Evolutionary conservation across 73 alveolate genomes (phyloP).

Genomic region (Uronychia binucleata): DNA sequence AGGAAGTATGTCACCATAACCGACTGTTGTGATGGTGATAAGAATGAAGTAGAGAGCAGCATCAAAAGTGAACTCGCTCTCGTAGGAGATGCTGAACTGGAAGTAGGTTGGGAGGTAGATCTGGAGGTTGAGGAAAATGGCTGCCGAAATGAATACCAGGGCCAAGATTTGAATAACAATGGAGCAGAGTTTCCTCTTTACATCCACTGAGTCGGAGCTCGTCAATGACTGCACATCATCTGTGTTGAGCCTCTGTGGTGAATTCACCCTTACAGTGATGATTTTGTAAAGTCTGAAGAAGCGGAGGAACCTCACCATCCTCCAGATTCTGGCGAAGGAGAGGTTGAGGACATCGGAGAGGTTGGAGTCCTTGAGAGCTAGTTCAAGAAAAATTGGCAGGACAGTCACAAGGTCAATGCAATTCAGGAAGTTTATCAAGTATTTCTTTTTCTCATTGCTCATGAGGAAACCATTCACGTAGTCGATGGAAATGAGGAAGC

Average conservation of each 20-base stretch:
- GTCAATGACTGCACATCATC: conserved; percentile 26
- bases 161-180: conserved; percentile 29
- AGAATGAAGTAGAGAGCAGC: conserved; percentile 56
- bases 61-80: conserved; percentile 53
- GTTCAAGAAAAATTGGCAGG: conserved; percentile 45
- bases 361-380: conserved; percentile 3
- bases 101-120: conserved; percentile 30
- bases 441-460: conserved; percentile 24
- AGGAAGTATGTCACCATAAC: conserved; percentile 70
- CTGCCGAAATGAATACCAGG: conserved; percentile 39
- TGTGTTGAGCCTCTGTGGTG: too few species aligned
- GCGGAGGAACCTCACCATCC: conserved; percentile 54
- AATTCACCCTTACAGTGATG: conserved; percentile 10
- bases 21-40: conserved; percentile 63
- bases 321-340: conserved; percentile 56
- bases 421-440: conserved; percentile 34
- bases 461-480: conserved; percentile 42
- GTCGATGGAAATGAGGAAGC: conserved; percentile 41
- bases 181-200: conserved; percentile 38
- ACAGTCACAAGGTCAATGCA: conserved; percentile 39
- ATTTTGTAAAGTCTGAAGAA: conserved; percentile 62
- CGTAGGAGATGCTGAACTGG: conserved; percentile 10
- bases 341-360: conserved; percentile 25
- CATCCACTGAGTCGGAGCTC: conserved; percentile 21
- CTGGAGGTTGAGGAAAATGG: conserved; percentile 38